Evolutionary conservation across 345 rosid genomes (phyloP), one percentile per base, ranked within the genome.

Genomic region (Limnanthes douglasii): DNA sequence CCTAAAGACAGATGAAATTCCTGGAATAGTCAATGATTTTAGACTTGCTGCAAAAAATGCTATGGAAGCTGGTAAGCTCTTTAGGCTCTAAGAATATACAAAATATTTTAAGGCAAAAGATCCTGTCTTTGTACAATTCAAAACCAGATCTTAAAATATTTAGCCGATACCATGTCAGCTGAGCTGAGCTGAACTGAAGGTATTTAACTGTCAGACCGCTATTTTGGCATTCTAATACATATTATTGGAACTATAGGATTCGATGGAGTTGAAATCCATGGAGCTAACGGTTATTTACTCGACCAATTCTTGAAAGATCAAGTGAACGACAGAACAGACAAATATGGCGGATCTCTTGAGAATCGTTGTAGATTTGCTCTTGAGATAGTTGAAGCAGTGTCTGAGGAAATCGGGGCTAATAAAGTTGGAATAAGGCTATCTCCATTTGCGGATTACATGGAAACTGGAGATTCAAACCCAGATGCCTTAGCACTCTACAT

Each of bases 181-280:
- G n/a, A n/a, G n/a, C n/a, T n/a, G n/a, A n/a, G n/a, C n/a, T n/a
- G n/a, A n/a, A n/a, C n/a, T n/a, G n/a, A n/a, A n/a, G n/a, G n/a
- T n/a, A n/a, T n/a, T n/a, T n/a, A n/a, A n/a, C n/a, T n/a, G n/a
- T n/a, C n/a, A n/a, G n/a, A n/a, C n/a, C n/a, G n/a, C n/a, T n/a
- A n/a, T n/a, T n/a, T n/a, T n/a, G 6, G 6, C 30, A 6, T 26
- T 9, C 6, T 2, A 8, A 6, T 6, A 26, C 2, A 26, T 26
- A 26, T n/a, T n/a, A n/a, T n/a, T n/a, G 11, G 11, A 21, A 18
- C 21, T 51, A 39, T 39, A 81, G 84, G 88, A 10, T 77, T 77
- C 6, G 90, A 77, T 26, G 88, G 88, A 3, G 76, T 82, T n/a
- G 94, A 82, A 58, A 69, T 82, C 43, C 94, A 73, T 10, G 90